Evolutionary conservation across 306 rosid genomes (phyloP).

Genomic region (Inga laurina): DNA sequence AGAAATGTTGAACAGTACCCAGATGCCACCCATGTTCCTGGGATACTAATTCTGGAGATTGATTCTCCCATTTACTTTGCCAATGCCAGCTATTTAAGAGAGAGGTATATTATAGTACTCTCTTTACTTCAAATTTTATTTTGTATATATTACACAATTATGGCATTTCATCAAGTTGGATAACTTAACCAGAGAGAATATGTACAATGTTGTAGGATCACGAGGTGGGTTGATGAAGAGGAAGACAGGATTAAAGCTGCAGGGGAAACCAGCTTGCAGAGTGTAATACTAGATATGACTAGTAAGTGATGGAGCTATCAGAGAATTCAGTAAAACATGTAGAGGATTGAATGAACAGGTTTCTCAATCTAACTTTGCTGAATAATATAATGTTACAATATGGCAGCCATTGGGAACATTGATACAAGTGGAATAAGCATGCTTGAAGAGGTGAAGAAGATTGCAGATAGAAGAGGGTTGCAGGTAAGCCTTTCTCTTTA

Average conservation of each 20-base stretch:
- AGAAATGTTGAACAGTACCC: conserved; percentile 84
- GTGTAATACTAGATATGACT: conserved; percentile 76
- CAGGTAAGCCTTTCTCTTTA: conserved; percentile 50
- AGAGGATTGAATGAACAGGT: not conserved
- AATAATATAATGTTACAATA: not conserved
- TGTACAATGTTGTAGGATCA: conserved; percentile 52
- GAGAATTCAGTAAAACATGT: not conserved
- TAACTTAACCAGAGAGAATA: conserved; percentile 6
- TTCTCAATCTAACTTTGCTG: conserved; percentile 16
- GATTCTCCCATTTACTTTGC: conserved; percentile 81
- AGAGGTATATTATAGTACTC: conserved; percentile 42
- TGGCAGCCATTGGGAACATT: conserved; percentile 84
- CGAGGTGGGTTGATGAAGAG: conserved; percentile 96
- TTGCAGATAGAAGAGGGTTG: conserved; percentile 69
- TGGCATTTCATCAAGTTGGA: not conserved
- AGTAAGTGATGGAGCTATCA: conserved; percentile 44
- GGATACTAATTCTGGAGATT: conserved; percentile 77
- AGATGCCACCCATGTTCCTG: conserved; percentile 63
- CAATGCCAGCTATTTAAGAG: conserved; percentile 75
- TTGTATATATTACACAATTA: not conserved
- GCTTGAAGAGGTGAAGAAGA: conserved; percentile 79
- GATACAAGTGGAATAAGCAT: conserved; percentile 97
- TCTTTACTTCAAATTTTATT: not conserved
- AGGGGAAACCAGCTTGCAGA: conserved; percentile 62
- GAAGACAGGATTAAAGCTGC: conserved; percentile 73